These are phyloP conservation scores for Capsicum rhomboideum DNA, from an alignment of 257 asterid species.

Conservation along the genomic window DNA sequence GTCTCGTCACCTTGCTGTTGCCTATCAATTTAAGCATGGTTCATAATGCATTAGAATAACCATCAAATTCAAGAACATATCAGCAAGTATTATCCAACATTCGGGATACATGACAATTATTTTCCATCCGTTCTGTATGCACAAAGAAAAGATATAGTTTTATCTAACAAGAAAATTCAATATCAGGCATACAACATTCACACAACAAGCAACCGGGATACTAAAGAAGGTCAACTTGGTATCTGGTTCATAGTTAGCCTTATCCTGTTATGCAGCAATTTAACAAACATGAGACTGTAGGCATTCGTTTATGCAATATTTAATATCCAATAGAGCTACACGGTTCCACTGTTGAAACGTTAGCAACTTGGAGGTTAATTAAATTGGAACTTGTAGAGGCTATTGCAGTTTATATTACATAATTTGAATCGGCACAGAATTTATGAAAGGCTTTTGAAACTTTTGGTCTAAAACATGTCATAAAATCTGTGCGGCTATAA, in stretches of 20 bases:
- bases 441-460: no score
- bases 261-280: neutral
- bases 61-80: neutral
- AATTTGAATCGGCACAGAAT: no score
- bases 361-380: neutral
- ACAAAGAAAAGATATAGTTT: neutral
- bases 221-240: neutral
- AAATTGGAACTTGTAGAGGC: neutral
- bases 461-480: no score
- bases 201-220: neutral
- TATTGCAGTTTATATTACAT: neutral
- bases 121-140: neutral
- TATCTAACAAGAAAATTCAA: neutral
- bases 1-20: slow-evolving; percentile 97
- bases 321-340: neutral
- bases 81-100: neutral
- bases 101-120: neutral
- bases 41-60: neutral
- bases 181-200: neutral
- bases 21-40: slow-evolving; percentile 31
- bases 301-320: neutral
- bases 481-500: no score
- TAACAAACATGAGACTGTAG: neutral
- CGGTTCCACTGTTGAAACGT: neutral
- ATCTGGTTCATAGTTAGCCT: neutral